Conservation (phyloP, 192 early-diverging fungal species). For the Entomortierella parvispora region DNA sequence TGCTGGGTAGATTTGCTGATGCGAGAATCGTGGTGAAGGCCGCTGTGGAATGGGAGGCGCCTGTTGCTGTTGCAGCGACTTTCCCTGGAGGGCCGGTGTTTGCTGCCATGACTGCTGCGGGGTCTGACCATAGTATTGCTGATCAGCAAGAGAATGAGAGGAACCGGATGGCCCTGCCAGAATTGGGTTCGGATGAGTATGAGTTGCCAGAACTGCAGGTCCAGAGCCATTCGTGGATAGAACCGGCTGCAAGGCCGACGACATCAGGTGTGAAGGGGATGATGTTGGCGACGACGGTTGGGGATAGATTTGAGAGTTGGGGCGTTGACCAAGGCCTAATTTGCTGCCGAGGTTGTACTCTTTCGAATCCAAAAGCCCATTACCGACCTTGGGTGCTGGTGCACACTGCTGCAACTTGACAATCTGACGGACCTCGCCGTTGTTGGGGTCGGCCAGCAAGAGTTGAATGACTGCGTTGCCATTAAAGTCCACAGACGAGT, state of each 20-base stretch:
- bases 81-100: not conserved
- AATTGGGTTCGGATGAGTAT: conserved; percentile 14
- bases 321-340: not conserved
- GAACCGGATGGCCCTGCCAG: too few relatives aligned
- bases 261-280: conserved; percentile 34
- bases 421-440: conserved; percentile 27
- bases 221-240: conserved; percentile 27
- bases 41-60: conserved; percentile 21
- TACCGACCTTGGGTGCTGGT: conserved; percentile 11
- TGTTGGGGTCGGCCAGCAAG: conserved; percentile 37
- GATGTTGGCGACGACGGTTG: conserved; percentile 4
- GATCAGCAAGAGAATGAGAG: not conserved
- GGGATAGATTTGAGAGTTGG: not conserved
- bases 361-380: conserved; percentile 11
- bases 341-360: conserved; percentile 13
- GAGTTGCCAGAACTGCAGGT: conserved; percentile 37
- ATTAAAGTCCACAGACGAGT: conserved; percentile 34
- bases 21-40: conserved; percentile 26
- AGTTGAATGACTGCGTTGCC: conserved; percentile 32
- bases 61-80: not conserved
- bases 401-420: conserved; percentile 23
- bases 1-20: conserved; percentile 15
- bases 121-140: not conserved
- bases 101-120: conserved; percentile 23
- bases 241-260: conserved; percentile 23